These are phyloP conservation scores for Flaveria brownii DNA, from an alignment of 129 eudicot genomes.

Conservation along the genomic window DNA sequence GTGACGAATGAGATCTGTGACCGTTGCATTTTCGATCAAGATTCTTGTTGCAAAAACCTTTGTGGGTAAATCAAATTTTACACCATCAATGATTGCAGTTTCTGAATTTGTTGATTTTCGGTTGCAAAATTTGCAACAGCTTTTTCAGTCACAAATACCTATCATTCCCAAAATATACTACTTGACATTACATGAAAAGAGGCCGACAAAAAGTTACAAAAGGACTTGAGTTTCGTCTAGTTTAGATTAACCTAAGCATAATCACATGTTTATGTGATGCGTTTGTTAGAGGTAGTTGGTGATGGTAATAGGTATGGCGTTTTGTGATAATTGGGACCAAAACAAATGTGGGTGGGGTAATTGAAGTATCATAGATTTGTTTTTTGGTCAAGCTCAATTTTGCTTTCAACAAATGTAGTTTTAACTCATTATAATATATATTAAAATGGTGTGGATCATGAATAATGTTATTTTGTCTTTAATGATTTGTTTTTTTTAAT, in stretches of 20 bases:
- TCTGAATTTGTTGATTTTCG: too few relatives aligned
- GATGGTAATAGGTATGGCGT: slow-evolving; percentile 13
- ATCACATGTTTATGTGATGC: neutral
- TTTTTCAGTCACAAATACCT: neutral
- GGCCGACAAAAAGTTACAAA: neutral
- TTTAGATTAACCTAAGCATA: neutral
- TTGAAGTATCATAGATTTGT: neutral
- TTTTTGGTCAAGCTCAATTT: neutral
- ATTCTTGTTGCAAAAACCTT: too few relatives aligned
- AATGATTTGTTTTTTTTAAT: too few relatives aligned
- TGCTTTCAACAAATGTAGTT: slow-evolving; percentile 10
- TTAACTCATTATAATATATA: slow-evolving; percentile 14
- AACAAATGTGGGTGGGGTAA: neutral
- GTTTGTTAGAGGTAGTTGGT: neutral
- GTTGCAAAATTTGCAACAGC: too few relatives aligned
- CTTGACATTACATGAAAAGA: neutral
- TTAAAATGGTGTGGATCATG: too few relatives aligned
- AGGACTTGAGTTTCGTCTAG: neutral
- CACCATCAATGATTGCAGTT: too few relatives aligned
- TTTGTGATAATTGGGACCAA: neutral
- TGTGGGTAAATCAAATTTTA: too few relatives aligned
- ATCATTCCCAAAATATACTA: neutral
- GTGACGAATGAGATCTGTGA: too few relatives aligned
- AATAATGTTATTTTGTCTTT: too few relatives aligned
- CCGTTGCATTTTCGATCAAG: too few relatives aligned